phyloP scores from a whole-genome alignment of 2,329 filamentous ascomycete genomes.

The Fusarium liriodendri region DNA sequence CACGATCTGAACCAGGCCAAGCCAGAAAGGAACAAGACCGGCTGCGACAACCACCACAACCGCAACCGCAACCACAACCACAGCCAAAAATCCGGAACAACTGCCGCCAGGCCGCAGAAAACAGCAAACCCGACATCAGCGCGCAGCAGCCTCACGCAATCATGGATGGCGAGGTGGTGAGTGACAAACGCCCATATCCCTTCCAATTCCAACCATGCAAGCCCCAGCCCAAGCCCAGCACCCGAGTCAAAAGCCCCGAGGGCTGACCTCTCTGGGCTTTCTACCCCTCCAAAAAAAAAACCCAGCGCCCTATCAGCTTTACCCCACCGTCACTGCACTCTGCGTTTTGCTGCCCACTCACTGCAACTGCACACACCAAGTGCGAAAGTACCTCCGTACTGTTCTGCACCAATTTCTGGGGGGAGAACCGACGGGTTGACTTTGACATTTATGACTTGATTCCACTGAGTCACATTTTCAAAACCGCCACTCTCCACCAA shows the following conservation, averaged over 20 bases:
- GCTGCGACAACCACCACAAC: constrained; percentile 28
- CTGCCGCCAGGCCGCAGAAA: constrained; percentile 3
- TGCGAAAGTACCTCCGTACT: constrained; percentile 38
- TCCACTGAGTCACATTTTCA: constrained; percentile 45
- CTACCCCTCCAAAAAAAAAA: constrained; percentile 41
- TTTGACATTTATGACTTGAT: constrained; percentile 23
- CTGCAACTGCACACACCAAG: constrained; percentile 7
- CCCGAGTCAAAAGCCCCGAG: constrained; percentile 3
- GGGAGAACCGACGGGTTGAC: constrained; percentile 32
- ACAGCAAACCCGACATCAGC: constrained; percentile 7
- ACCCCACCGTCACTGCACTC: constrained; percentile 4
- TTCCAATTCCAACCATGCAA: constrained; percentile 1
- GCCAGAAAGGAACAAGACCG: constrained; percentile 13
- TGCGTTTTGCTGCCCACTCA: constrained; percentile 20
- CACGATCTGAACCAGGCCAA: constrained; percentile 4
- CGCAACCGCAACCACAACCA: background rate
- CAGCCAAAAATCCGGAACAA: constrained; percentile 15
- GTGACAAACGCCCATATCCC: constrained; percentile 11
- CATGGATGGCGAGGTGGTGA: constrained; percentile 45
- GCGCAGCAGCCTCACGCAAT: constrained; percentile 26
- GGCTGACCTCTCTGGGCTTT: constrained; percentile 9
- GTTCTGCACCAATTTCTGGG: constrained; percentile 35
- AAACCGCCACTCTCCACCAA: constrained; percentile 36
- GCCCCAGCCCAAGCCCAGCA: background rate
- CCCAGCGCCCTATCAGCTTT: constrained; percentile 28